A percentile compares a stretch with the other conserved stretches of the same genome.
These are phyloP conservation scores for Lepraria neglecta DNA, from an alignment of 495 filamentous ascomycete species.

Conservation along the genomic window DNA sequence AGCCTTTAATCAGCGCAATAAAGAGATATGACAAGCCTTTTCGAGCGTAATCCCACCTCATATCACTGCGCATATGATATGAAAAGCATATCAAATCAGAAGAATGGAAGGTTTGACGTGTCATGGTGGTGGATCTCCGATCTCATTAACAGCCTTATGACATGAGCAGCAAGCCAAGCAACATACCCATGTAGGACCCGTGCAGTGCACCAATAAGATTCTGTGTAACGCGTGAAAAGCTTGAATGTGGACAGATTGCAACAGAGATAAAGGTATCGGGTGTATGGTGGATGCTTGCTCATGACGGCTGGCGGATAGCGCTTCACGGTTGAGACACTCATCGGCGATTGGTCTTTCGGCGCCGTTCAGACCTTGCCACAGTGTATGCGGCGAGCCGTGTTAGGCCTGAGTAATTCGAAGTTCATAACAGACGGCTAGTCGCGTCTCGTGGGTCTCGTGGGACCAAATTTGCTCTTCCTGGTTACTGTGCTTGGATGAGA, in stretches of 20 bases:
- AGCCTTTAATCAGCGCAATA: conserved; percentile 12
- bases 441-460: conserved; percentile 5
- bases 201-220: neutral
- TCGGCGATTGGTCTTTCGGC: conserved; percentile 14
- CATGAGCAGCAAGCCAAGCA: conserved; percentile 7
- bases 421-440: conserved; percentile 12
- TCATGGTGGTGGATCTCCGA: conserved; percentile 13
- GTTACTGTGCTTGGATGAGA: conserved; percentile 1
- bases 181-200: neutral
- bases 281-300: conserved; percentile 9
- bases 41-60: neutral
- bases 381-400: conserved; percentile 12
- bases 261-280: neutral
- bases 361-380: neutral
- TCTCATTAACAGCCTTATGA: conserved; percentile 3
- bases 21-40: conserved; percentile 8
- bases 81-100: conserved; percentile 16
- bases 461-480: neutral
- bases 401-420: neutral
- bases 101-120: conserved; percentile 15
- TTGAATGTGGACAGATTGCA: neutral
- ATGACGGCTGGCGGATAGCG: conserved; percentile 25
- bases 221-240: conserved; percentile 2
- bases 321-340: conserved; percentile 10
- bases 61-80: conserved; percentile 9